Evolutionary conservation across 176 grass and related monocot species (phyloP).

Genomic region (Otatea glauca): DNA sequence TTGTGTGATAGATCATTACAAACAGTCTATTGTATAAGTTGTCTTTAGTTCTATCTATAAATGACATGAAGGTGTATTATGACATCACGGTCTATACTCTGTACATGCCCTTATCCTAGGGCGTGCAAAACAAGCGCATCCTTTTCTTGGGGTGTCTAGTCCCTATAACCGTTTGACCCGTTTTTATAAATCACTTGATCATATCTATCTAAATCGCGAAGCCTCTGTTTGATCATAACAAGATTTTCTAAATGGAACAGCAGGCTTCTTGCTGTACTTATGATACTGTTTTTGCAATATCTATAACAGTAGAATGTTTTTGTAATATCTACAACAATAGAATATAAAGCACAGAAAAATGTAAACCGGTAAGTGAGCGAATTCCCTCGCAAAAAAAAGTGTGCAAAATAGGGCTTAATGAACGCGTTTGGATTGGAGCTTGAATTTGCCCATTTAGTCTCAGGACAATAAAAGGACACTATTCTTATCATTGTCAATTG

Average conservation of each 20-base stretch:
- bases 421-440: no score
- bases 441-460: no score
- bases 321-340: background rate
- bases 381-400: no score
- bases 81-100: no score
- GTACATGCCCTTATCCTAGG: background rate
- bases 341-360: no score
- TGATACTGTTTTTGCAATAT: background rate
- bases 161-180: background rate
- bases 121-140: background rate
- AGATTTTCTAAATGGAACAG: background rate
- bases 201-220: background rate
- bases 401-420: background rate
- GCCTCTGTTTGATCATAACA: background rate
- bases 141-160: background rate
- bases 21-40: no score
- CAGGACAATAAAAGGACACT: background rate
- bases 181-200: background rate
- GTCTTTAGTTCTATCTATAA: no score
- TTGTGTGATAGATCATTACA: no score
- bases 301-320: background rate
- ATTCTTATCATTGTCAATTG: background rate
- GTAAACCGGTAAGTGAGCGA: no score
- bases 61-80: no score
- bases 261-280: background rate